A percentile compares a stretch with the other conserved stretches of the same genome.
Conservation (phyloP, 1,139 yeast genomes). For the Lodderomyces elongisporus region DNA sequence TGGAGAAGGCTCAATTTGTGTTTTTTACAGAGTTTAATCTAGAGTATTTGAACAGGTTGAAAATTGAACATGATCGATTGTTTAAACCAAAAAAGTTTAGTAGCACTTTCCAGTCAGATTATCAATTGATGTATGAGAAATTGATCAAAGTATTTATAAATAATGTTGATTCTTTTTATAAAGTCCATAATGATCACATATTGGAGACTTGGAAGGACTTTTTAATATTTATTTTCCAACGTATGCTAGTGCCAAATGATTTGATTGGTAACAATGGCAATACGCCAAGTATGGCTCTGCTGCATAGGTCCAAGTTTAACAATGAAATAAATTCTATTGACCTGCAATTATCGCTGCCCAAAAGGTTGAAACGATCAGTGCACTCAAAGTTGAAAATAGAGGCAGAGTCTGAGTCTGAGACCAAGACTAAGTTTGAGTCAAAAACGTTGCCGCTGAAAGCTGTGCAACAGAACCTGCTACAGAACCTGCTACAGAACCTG, state of each 20-base stretch:
- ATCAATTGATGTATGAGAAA: not conserved
- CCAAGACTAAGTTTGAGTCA: too few relatives aligned
- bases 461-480: constrained; percentile 15
- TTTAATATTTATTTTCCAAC: constrained; percentile 14
- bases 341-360: too few relatives aligned
- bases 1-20: constrained; percentile 18
- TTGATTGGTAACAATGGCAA: constrained; percentile 41
- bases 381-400: too few relatives aligned
- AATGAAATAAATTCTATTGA: too few relatives aligned
- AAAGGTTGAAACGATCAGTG: too few relatives aligned
- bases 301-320: constrained; percentile 57
- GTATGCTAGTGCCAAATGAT: constrained; percentile 17
- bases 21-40: constrained; percentile 25
- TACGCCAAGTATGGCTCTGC: constrained; percentile 48
- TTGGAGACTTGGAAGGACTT: constrained; percentile 18
- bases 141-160: not conserved
- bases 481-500: constrained; percentile 8
- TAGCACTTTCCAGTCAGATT: not conserved
- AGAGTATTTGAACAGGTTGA: constrained; percentile 23
- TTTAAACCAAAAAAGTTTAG: not conserved
- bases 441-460: too few relatives aligned
- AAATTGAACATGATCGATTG: constrained; percentile 4
- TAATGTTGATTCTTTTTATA: not conserved
- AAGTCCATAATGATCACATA: not conserved
- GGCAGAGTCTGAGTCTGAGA: too few relatives aligned